Conservation (phyloP, 139 green algal species). For the Chlorella vulgaris region DNA sequence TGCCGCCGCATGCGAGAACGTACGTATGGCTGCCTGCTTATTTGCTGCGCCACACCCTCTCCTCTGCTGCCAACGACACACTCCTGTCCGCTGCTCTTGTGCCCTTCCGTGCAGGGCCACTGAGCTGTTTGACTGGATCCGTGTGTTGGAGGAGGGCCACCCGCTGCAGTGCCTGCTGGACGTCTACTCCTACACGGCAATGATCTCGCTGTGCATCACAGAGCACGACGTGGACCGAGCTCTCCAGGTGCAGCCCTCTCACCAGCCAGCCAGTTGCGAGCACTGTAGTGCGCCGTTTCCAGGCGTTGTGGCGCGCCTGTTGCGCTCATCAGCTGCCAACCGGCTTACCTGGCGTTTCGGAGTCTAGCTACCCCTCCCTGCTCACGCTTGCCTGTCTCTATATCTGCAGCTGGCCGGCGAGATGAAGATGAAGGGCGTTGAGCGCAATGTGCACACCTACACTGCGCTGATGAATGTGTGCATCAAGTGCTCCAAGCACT, state of each 20-base stretch:
- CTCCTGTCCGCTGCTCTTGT: background rate
- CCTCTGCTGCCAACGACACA: background rate
- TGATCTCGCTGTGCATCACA: slow-evolving; percentile 81
- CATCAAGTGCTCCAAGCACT: slow-evolving; percentile 77
- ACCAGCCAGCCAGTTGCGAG: background rate
- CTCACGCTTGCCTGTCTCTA: background rate
- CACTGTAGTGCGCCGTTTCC: no score
- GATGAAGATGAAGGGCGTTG: slow-evolving; percentile 67
- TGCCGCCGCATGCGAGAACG: no score
- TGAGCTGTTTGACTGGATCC: slow-evolving; percentile 84
- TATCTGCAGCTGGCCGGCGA: slow-evolving; percentile 64
- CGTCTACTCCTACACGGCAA: slow-evolving; percentile 86
- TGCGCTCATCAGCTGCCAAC: no score
- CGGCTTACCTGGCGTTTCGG: no score
- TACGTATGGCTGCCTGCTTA: background rate
- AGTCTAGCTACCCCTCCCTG: no score
- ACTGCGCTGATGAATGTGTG: slow-evolving; percentile 90
- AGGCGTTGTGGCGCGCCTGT: no score
- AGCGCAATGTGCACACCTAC: slow-evolving; percentile 87
- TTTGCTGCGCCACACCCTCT: background rate
- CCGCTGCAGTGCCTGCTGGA: slow-evolving; percentile 69
- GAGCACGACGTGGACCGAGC: slow-evolving; percentile 77
- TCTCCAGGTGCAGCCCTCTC: slow-evolving; percentile 35
- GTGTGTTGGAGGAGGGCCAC: slow-evolving; percentile 54
- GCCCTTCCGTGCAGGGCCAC: slow-evolving; percentile 42